Base-by-base conservation (phyloP, 2,329 filamentous ascomycete genomes). In the Diaporthe aspalathi region DNA sequence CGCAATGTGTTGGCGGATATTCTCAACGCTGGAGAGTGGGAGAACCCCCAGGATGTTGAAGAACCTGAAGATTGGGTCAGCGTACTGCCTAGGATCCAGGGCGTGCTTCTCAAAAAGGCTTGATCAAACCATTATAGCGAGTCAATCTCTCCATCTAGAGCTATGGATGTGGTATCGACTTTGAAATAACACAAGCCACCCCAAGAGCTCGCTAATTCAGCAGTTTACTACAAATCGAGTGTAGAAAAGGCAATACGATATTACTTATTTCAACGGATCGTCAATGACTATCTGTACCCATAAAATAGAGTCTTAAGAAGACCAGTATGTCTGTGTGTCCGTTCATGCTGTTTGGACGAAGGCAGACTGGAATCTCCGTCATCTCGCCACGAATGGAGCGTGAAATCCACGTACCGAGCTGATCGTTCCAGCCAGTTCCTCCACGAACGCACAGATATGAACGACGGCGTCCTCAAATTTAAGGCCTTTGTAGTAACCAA, bases 11-110 rank as follows among this genome's bases (percentile, higher is more conserved):
- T 56, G 52, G 29, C 29, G 32, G 52, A 56, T 29, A 56, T 56
- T 22, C 52, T 56, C 52, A 56, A 22, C 52, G 52, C 52, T 56
- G 52, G 52, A 56, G 52, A 56, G 52, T 56, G 52, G 52, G 52
- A 56, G 29, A 56, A 56, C 52, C 52, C 52, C 20, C 52, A 38
- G 20, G 52, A 56, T 16, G 38, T 56, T 20, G 52, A 56, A 38
- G 52, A 56, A 29, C 52, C 52, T 22, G 52, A 56, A 8, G 52
- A 56, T 22, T 38, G 8, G 29, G 52, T 56, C 52, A 56, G 52
- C 17, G 38, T 56, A 29, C 52, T 56, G 29, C 52, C 52, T 12
- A 56, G 52, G 32, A 56, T 56, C 3, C 52, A 56, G 29, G 52
- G 52, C 52, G 52, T 56, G 20, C 52, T 56, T 38, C 38, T 38